Conservation (phyloP, 805 yeast species). For the Ogataea pilisensis region DNA sequence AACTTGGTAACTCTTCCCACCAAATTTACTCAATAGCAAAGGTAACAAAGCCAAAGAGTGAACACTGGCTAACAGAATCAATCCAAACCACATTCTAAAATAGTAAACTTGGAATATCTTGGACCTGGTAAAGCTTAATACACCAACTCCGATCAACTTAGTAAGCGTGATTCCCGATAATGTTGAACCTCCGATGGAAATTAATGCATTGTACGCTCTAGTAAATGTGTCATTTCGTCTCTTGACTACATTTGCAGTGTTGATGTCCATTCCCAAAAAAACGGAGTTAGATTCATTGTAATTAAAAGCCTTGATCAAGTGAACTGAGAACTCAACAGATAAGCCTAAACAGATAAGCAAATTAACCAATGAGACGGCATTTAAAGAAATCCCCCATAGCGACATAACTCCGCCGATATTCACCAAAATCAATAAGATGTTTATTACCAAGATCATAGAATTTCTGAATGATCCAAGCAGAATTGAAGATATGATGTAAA, state of each 20-base stretch:
- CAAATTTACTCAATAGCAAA: slow-evolving; percentile 57
- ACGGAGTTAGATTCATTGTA: slow-evolving; percentile 14
- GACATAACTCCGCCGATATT: slow-evolving; percentile 82
- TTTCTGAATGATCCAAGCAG: slow-evolving; percentile 66
- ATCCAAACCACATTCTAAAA: slow-evolving; percentile 89
- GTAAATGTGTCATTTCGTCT: slow-evolving; percentile 17
- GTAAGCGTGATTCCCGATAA: slow-evolving; percentile 88
- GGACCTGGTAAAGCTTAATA: slow-evolving; percentile 81
- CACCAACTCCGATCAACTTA: slow-evolving; percentile 81
- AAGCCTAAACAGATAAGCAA: slow-evolving; percentile 89
- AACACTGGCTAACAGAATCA: slow-evolving; percentile 70
- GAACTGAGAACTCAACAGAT: slow-evolving; percentile 91
- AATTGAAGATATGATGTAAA: slow-evolving; percentile 49
- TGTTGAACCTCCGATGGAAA: slow-evolving; percentile 84
- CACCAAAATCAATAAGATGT: slow-evolving; percentile 60
- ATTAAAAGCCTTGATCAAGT: slow-evolving; percentile 75
- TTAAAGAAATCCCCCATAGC: slow-evolving; percentile 67
- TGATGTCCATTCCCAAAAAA: slow-evolving; percentile 1
- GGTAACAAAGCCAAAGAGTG: slow-evolving; percentile 83
- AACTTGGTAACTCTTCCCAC: slow-evolving; percentile 49
- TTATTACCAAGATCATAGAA: slow-evolving; percentile 50
- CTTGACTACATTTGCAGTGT: slow-evolving; percentile 2
- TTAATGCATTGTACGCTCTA: slow-evolving; percentile 56
- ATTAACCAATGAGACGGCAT: slow-evolving; percentile 88
- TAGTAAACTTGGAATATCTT: slow-evolving; percentile 88